Evolutionary conservation across 2,329 filamentous ascomycete species (phyloP).

Genomic region (Talaromyces albobiverticillius): DNA sequence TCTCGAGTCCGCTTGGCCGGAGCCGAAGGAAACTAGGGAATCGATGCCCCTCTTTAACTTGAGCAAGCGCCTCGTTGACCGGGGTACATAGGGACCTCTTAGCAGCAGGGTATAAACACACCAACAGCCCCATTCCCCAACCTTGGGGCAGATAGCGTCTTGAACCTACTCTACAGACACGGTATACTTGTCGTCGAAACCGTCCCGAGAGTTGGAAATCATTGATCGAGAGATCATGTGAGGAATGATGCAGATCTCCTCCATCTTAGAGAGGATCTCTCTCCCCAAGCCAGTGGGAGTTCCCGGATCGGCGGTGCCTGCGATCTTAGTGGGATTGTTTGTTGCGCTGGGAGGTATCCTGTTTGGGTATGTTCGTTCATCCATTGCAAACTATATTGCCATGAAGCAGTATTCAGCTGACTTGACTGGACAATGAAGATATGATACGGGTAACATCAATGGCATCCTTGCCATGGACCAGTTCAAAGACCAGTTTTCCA

Average conservation of each 20-base stretch:
- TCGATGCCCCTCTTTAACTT: no score
- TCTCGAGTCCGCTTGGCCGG: no score
- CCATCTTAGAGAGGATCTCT: conserved; percentile 14
- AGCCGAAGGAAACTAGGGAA: no score
- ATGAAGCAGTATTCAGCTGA: background rate
- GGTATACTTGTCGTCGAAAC: no score
- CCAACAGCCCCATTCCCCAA: no score
- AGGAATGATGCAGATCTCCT: conserved; percentile 12
- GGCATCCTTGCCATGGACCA: conserved; percentile 14
- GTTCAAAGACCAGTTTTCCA: conserved; percentile 12
- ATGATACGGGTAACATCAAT: conserved; percentile 16
- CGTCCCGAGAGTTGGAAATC: background rate
- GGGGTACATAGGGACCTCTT: no score
- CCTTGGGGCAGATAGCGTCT: no score
- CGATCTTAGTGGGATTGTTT: conserved; percentile 11
- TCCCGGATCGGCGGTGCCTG: conserved; percentile 10
- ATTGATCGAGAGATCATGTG: conserved; percentile 9
- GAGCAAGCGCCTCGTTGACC: no score
- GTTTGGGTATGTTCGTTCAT: conserved; percentile 10
- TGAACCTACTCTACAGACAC: no score
- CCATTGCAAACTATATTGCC: background rate
- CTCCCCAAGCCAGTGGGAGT: conserved; percentile 9
- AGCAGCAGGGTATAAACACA: no score
- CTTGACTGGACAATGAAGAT: conserved; percentile 4
- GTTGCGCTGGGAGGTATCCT: conserved; percentile 11